Evolutionary conservation across 768 basidiomycete genomes (phyloP), one percentile per base, ranked within the genome.

Genomic region (Suillus lakei): DNA sequence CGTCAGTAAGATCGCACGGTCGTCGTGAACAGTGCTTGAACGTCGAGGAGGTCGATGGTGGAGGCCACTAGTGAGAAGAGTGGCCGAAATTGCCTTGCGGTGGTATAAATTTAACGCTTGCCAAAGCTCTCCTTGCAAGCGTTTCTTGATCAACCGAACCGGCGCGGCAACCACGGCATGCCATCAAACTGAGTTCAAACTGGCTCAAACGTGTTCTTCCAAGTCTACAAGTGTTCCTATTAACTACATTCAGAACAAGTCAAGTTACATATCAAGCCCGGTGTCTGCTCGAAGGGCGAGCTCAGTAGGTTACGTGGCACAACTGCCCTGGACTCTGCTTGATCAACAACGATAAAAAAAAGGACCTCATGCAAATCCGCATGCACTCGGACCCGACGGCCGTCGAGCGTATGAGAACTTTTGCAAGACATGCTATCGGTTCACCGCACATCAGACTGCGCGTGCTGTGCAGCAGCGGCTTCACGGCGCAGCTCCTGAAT

Each of bases 401-500:
- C 38, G 26, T 59, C 56, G 15, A 28, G 28, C 5, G 10, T 21
- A 59, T 59, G 56, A 9, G 26, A 58, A 28, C 38, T 28, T 59
- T 39, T 16, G 12, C 34, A 21, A 39, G 18, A 12, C 26, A 39
- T 23, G 26, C 51, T 53, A 30, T 28, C 23, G 39, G 41, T 43
- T 69, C 62, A 77, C 58, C 78, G 72, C 15, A 67, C 75, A 56
- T 79, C 70, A 46, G 76, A 55, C 36, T 75, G 66, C 6, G 36
- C 9, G 10, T 41, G 28, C 58, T 78, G 77, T 51, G 69, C 72
- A 10, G 78, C 75, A 30, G 84, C 80, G 62, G 84, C 87, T 78
- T 95, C 93, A 61, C 90, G 82, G 63, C 92, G 84, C 23, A 96
- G 86, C 74, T 95, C 93, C 72, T 92, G 91, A 61, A 96, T 87